Percentiles rank a stretch among this genome's conserved stretches.
These are phyloP conservation scores for Pugionium cornutum DNA, from an alignment of 345 rosid genomes.

Conservation along the genomic window DNA sequence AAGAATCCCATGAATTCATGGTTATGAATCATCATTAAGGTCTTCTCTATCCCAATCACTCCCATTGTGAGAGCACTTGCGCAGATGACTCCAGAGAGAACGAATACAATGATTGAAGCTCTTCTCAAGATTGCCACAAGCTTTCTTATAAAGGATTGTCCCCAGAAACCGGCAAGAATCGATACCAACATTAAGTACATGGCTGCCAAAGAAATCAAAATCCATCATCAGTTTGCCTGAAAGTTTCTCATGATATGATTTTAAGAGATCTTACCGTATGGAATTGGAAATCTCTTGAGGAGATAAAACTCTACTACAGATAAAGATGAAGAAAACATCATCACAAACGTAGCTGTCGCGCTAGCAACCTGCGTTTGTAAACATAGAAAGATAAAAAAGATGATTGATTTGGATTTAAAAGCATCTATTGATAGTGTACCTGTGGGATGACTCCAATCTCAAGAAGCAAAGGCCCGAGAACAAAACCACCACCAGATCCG, in stretches of 20 bases:
- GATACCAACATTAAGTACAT: conserved; percentile 65
- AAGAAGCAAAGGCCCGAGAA: conserved; percentile 88
- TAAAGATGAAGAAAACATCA: conserved; percentile 96
- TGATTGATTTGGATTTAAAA: neutral
- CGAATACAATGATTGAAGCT: conserved; percentile 70
- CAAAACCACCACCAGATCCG: conserved; percentile 96
- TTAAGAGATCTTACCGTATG: conserved; percentile 57
- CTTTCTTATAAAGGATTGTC: conserved; percentile 75
- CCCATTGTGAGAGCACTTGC: conserved; percentile 89
- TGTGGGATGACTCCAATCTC: conserved; percentile 98
- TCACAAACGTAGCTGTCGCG: conserved; percentile 95
- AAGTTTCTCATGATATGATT: neutral
- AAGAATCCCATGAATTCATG: conserved; percentile 91
- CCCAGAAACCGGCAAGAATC: conserved; percentile 84
- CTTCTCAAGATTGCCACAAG: conserved; percentile 52
- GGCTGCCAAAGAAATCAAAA: conserved; percentile 48
- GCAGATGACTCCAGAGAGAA: conserved; percentile 80
- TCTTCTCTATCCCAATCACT: conserved; percentile 59
- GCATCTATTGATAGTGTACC: conserved; percentile 37
- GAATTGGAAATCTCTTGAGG: conserved; percentile 92
- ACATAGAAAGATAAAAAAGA: too few relatives aligned
- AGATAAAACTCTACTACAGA: conserved; percentile 96
- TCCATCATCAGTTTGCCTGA: neutral
- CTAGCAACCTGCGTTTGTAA: conserved; percentile 70
- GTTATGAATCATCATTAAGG: conserved; percentile 62